Evolutionary conservation across 345 rosid species (phyloP).

Genomic region (Salix arbutifolia): DNA sequence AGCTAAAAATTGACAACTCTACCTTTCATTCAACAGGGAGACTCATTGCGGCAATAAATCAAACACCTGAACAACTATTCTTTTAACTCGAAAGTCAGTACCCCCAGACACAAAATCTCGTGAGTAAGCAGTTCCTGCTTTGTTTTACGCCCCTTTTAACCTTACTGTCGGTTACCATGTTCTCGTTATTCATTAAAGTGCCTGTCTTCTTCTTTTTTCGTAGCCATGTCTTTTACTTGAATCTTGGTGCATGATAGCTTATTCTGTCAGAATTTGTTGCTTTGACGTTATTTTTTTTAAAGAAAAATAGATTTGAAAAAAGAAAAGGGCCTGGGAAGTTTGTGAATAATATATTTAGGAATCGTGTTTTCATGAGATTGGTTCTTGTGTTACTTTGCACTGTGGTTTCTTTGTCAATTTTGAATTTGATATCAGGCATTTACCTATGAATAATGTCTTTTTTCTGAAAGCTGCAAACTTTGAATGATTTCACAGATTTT

Average conservation of each 20-base stretch:
- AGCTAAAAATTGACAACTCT: neutral
- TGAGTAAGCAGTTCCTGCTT: neutral
- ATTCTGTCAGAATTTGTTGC: neutral
- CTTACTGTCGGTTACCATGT: neutral
- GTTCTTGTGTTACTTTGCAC: neutral
- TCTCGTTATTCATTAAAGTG: neutral
- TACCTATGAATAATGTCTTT: neutral
- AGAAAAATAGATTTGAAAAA: neutral
- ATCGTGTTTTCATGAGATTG: neutral
- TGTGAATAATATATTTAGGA: neutral
- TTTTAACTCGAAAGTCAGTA: neutral
- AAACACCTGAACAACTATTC: conserved; percentile 6
- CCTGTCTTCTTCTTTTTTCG: neutral
- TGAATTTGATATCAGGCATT: neutral
- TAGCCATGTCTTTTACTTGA: neutral
- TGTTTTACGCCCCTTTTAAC: neutral
- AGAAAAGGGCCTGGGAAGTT: neutral
- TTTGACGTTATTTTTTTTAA: neutral
- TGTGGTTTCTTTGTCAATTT: neutral
- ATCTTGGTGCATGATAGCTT: neutral
- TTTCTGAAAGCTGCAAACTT: neutral
- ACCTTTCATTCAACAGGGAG: neutral
- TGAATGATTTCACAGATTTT: neutral
- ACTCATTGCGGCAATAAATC: conserved; percentile 6
- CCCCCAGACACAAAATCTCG: neutral